These are phyloP conservation scores for Gyrodon lividus DNA, from an alignment of 768 basidiomycete species.

Conservation along the genomic window DNA sequence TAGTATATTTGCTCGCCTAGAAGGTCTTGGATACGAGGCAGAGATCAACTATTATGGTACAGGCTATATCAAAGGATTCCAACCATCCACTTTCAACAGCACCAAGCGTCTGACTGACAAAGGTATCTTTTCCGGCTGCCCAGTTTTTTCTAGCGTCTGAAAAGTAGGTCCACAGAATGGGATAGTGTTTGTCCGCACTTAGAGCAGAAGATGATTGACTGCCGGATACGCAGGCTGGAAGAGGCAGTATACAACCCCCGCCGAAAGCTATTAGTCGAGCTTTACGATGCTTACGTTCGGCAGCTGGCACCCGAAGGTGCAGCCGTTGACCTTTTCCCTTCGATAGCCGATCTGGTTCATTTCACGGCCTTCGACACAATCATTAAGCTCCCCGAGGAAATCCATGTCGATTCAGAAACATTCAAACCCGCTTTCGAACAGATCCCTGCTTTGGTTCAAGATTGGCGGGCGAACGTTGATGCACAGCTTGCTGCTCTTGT, in stretches of 20 bases:
- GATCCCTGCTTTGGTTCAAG: background rate
- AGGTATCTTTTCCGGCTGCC: background rate
- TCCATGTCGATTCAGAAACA: background rate
- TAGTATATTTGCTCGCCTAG: background rate
- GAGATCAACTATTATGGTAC: background rate
- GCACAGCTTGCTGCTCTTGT: background rate
- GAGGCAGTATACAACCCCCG: background rate
- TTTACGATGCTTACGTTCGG: background rate
- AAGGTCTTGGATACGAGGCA: background rate
- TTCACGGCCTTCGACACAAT: background rate
- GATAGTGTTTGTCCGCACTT: background rate
- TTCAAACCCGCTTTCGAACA: constrained; percentile 2
- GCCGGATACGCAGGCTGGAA: background rate
- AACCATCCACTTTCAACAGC: background rate
- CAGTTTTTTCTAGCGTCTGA: background rate
- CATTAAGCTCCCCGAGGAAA: background rate
- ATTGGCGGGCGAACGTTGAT: background rate
- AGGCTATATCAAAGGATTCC: background rate
- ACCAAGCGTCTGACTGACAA: background rate
- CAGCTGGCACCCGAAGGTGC: background rate
- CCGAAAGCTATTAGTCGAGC: background rate
- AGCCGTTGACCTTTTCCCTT: background rate
- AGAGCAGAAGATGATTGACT: background rate
- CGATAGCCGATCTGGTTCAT: background rate
- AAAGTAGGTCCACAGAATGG: background rate